Conservation (phyloP, 371 early-diverging fungal species). For the Mortierella sp. region DNA sequence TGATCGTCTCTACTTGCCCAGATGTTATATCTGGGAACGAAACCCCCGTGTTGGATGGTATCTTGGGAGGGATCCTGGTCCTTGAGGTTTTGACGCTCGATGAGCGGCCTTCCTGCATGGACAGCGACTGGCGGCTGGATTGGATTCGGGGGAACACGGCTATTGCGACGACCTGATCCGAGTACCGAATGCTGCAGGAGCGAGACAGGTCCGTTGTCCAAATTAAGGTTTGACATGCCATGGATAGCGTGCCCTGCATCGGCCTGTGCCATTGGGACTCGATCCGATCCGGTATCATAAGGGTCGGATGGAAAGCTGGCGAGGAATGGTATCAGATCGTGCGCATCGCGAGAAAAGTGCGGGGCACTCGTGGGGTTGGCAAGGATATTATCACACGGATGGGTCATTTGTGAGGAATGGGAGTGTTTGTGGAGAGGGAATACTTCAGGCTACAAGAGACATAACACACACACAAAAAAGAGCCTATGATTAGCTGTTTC, state of each 20-base stretch:
- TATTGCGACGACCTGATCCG: conserved; percentile 20
- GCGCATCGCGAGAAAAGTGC: too few relatives aligned
- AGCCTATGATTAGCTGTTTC: too few relatives aligned
- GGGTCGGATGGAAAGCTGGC: too few relatives aligned
- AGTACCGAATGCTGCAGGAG: not conserved
- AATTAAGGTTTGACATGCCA: not conserved
- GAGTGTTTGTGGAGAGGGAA: conserved; percentile 5
- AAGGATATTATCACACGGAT: too few relatives aligned
- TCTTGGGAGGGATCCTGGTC: conserved; percentile 1
- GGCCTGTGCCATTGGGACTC: not conserved
- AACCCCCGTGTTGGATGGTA: conserved; percentile 18
- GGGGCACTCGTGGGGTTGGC: too few relatives aligned
- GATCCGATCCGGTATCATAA: too few relatives aligned
- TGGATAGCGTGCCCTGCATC: too few relatives aligned
- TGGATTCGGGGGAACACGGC: conserved; percentile 33
- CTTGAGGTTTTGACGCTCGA: conserved; percentile 2
- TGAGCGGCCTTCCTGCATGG: conserved; percentile 11
- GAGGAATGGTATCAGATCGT: not conserved
- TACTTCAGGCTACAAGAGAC: conserved; percentile 12
- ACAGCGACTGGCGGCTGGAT: conserved; percentile 25
- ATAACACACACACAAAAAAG: not conserved
- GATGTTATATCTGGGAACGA: conserved; percentile 26
- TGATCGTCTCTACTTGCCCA: conserved; percentile 13
- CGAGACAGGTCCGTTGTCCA: not conserved
- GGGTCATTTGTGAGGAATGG: conserved; percentile 5